Conservation (phyloP, 768 basidiomycete genomes). For the Termitomyces sp. region DNA sequence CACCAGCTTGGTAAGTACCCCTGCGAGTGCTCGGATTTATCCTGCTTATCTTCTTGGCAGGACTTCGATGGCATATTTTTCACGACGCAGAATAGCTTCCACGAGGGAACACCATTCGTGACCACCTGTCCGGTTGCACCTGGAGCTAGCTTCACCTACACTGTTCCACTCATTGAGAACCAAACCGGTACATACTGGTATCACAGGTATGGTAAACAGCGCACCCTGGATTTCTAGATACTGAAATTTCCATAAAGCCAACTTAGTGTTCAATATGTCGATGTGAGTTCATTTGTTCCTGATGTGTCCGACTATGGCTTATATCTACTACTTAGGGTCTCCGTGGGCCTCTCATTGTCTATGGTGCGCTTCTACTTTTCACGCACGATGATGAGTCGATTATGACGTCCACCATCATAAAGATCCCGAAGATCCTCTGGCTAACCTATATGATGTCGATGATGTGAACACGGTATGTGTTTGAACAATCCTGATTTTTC, state of each 20-base stretch:
- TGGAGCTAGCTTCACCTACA: conserved; percentile 27
- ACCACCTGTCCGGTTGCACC: conserved; percentile 30
- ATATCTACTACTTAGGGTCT: conserved; percentile 15
- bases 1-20: conserved; percentile 15
- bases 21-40: not conserved
- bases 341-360: conserved; percentile 27
- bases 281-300: conserved; percentile 10
- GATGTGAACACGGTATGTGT: conserved; percentile 15
- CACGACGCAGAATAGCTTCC: conserved; percentile 20
- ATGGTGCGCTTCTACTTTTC: conserved; percentile 16
- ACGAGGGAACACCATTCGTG: conserved; percentile 26
- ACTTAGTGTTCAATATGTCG: conserved; percentile 23
- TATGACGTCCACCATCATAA: not conserved
- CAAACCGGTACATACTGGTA: conserved; percentile 36
- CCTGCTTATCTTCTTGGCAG: not conserved
- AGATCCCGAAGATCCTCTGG: conserved; percentile 17
- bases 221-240: not conserved
- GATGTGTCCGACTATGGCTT: not conserved
- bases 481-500: too few species aligned
- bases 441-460: conserved; percentile 21
- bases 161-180: conserved; percentile 23
- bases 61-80: conserved; percentile 26
- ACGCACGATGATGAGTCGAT: not conserved
- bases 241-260: conserved; percentile 9
- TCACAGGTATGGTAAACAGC: conserved; percentile 17